These are phyloP conservation scores for Tolypocladium inflatum DNA, from an alignment of 2,329 filamentous ascomycete genomes.

Conservation along the genomic window DNA sequence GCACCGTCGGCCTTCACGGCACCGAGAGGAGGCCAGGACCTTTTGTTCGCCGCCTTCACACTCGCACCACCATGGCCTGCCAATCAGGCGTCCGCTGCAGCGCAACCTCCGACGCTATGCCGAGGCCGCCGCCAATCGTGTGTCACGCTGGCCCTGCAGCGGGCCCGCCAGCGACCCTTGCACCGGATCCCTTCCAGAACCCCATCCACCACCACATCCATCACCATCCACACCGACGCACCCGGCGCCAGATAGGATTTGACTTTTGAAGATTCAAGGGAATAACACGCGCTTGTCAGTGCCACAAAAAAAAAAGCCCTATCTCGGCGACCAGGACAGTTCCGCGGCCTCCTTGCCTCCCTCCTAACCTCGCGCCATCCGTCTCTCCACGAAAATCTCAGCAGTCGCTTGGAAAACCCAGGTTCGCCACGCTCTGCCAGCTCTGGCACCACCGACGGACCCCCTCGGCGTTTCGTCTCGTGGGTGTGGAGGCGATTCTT, in stretches of 20 bases:
- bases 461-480: neutral
- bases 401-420: neutral
- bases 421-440: neutral
- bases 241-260: neutral
- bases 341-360: neutral
- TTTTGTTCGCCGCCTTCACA: neutral
- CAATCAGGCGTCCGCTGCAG: neutral
- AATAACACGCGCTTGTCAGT: neutral
- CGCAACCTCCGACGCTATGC: neutral
- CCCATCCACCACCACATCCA: neutral
- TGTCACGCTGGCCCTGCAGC: neutral
- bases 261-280: neutral
- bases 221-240: neutral
- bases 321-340: neutral
- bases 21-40: neutral
- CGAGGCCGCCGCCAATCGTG: conserved; percentile 1
- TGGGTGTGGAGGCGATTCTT: neutral
- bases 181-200: neutral
- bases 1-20: neutral
- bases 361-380: neutral
- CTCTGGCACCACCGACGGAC: neutral
- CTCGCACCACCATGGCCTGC: neutral
- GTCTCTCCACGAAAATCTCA: neutral
- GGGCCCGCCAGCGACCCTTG: neutral
- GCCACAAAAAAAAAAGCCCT: neutral